Evolutionary conservation across 176 grass and related monocot species (phyloP).

Genomic region (Avena eriantha): DNA sequence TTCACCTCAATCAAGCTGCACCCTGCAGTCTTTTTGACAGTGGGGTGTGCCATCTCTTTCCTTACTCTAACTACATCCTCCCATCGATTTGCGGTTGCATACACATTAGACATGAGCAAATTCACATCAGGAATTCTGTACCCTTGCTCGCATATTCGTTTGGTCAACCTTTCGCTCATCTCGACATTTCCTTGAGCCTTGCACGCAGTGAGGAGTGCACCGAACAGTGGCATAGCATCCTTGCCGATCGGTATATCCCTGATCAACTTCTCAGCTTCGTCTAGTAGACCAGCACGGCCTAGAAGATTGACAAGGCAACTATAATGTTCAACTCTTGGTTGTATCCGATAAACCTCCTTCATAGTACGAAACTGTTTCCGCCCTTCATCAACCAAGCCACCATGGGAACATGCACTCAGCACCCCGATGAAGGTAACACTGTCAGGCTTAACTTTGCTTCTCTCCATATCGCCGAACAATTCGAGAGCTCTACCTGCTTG

Average conservation of each 20-base stretch:
- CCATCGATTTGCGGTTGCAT: conserved; percentile 68
- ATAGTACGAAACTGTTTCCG: conserved; percentile 49
- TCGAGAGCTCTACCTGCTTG: conserved; percentile 59
- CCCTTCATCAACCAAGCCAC: conserved; percentile 71
- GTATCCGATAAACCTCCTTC: conserved; percentile 56
- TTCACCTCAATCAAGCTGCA: conserved; percentile 69
- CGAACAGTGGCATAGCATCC: conserved; percentile 55
- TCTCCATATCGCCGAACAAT: conserved; percentile 63
- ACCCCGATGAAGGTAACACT: conserved; percentile 62
- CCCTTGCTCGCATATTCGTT: conserved; percentile 49
- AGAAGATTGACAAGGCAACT: conserved; percentile 71
- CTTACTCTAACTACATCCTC: conserved; percentile 58
- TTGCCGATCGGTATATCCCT: conserved; percentile 38
- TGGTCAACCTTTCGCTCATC: conserved; percentile 59
- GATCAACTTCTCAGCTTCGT: conserved; percentile 69
- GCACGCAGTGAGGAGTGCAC: conserved; percentile 64
- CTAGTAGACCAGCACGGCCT: conserved; percentile 60
- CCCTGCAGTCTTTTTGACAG: conserved; percentile 71
- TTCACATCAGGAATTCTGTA: conserved; percentile 49
- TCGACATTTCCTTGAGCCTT: conserved; percentile 58
- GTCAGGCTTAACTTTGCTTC: conserved; percentile 46
- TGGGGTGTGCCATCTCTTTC: conserved; percentile 57
- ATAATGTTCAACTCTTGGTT: conserved; percentile 67
- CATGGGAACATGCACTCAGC: conserved; percentile 67
- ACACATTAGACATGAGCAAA: conserved; percentile 70